phyloP scores from a whole-genome alignment of 1,284 basidiomycete genomes.

The Tremellales sp. region DNA sequence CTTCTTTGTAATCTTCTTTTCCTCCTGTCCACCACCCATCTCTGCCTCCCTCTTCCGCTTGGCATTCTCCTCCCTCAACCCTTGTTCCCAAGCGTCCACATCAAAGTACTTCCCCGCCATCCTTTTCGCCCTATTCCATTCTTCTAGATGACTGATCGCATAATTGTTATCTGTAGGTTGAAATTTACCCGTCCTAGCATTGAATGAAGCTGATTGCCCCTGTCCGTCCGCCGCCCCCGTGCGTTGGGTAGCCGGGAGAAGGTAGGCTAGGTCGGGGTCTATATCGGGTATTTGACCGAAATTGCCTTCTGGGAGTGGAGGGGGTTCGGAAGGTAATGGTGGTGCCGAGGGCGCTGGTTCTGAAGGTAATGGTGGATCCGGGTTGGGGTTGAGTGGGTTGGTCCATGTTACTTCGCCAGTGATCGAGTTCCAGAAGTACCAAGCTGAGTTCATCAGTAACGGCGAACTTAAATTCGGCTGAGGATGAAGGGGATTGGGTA shows the following conservation, averaged over 20 bases:
- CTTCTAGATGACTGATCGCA: slow-evolving; percentile 70
- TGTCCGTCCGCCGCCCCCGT: slow-evolving; percentile 47
- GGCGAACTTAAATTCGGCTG: neutral
- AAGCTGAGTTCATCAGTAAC: slow-evolving; percentile 50
- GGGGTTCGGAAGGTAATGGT: slow-evolving; percentile 29
- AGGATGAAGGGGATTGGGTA: neutral
- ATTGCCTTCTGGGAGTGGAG: slow-evolving; percentile 1
- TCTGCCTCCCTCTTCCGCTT: slow-evolving; percentile 57
- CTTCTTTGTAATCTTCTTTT: slow-evolving; percentile 69
- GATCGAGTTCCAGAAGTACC: slow-evolving; percentile 79
- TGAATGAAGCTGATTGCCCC: slow-evolving; percentile 64
- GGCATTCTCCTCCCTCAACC: slow-evolving; percentile 54
- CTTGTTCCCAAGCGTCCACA: slow-evolving; percentile 71
- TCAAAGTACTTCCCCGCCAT: slow-evolving; percentile 89
- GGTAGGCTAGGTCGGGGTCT: slow-evolving; percentile 74
- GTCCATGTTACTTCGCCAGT: slow-evolving; percentile 83
- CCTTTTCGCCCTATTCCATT: slow-evolving; percentile 74
- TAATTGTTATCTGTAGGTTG: slow-evolving; percentile 50
- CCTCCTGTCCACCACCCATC: slow-evolving; percentile 52
- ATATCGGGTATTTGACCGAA: slow-evolving; percentile 57
- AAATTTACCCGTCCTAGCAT: slow-evolving; percentile 76
- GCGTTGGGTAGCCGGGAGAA: slow-evolving; percentile 64
- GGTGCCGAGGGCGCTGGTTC: slow-evolving; percentile 22
- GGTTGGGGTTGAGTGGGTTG: slow-evolving; percentile 60
- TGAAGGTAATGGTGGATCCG: neutral